A percentile compares a stretch with the other conserved stretches of the same genome.
Conservation (phyloP, 495 filamentous ascomycete genomes). For the Hypomontagnella monticulosa region DNA sequence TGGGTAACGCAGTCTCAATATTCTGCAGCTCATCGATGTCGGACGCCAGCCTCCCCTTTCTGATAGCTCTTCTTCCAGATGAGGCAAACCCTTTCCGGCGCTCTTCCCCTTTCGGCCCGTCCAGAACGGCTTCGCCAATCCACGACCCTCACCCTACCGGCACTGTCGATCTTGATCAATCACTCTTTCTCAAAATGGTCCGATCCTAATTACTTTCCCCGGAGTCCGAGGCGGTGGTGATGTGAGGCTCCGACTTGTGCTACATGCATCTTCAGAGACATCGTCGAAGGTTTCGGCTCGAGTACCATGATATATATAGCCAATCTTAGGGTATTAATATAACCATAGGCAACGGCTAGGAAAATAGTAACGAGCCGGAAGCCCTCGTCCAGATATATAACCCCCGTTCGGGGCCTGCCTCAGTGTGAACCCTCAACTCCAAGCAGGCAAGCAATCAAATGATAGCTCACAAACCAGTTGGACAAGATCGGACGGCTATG, state of each 20-base stretch:
- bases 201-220: neutral
- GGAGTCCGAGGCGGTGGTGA: slow-evolving; percentile 12
- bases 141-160: neutral
- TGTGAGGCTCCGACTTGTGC: slow-evolving; percentile 12
- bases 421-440: neutral
- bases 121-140: neutral
- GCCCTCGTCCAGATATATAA: slow-evolving; percentile 26
- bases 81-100: neutral
- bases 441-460: slow-evolving; percentile 10
- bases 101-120: slow-evolving; percentile 4
- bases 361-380: neutral
- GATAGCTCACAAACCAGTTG: slow-evolving; percentile 23
- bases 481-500: slow-evolving; percentile 28
- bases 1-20: neutral
- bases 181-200: neutral
- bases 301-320: neutral
- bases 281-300: slow-evolving; percentile 2
- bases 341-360: neutral
- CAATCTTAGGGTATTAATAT: neutral
- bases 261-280: slow-evolving; percentile 7
- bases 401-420: neutral
- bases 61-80: slow-evolving; percentile 1
- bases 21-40: neutral
- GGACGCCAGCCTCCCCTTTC: neutral
- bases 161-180: neutral